Evolutionary conservation across 2,329 filamentous ascomycete genomes (phyloP), one percentile per base, ranked within the genome.

Genomic region (Fusarium transvaalense): DNA sequence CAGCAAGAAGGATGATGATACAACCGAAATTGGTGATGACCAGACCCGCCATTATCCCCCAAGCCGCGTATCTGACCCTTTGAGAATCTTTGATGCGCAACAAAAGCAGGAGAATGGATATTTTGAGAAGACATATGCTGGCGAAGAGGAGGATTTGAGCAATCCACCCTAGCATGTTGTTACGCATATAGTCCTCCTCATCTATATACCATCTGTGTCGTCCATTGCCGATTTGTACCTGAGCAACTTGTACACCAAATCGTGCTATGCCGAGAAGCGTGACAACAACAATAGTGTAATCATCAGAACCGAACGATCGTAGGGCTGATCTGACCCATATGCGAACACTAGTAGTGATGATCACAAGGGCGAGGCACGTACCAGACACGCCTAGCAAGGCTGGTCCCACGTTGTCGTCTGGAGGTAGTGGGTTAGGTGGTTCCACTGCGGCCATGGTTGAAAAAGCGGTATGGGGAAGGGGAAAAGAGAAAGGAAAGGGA

Each of bases 71-170:
- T 51, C 68, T 76, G 14, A 81, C 65, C 38, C 51, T 46, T 48
- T 47, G 74, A 4, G 77, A 77, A 42, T 79, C 73, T 61, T 82
- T 81, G 70, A 83, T 81, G 15, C 81, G 77, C 6, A 82, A 67
- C 2, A 82, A 68, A 10, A 83, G 71, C 14, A 82, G 62, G 66
- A 80, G 76, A 50, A 83, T 82, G 5, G 80, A 82, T 29, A 78
- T 73, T 58, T 83, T 83, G 45, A 83, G 73, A 2, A 82, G 56
- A 38, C 77, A 79, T 34, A 82, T 77, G 39, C 76, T 77, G 13
- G 74, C 70, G 59, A 82, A 83, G 4, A 83, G 75, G 21, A 81
- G 71, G 15, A 82, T 72, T 69, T 82, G 80, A 5, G 77, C 79
- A 43, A 77, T 71, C 80, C 79, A 82, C 2, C 78, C 77, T 5